Base-by-base conservation (phyloP, 805 yeast genomes). In the Candida silvatica region DNA sequence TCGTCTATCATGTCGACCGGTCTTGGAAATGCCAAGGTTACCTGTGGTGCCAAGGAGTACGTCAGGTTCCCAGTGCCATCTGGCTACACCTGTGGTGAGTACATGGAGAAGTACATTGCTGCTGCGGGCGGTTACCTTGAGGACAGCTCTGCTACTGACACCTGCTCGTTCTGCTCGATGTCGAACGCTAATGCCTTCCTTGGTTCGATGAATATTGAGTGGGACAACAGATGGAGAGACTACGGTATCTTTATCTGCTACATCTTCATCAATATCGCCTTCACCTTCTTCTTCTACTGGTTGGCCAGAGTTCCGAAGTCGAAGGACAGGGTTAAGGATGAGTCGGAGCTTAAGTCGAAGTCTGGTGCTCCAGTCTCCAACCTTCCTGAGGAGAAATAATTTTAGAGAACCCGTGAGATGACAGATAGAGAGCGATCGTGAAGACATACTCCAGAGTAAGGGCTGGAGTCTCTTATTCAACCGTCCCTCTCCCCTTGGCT, bases 271-370 rank as follows among this genome's bases (percentile, higher is more conserved):
- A 69, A 74, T 44, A 40, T 58, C 5, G 12, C 37, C 3, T 39
- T 61, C 32, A 45, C 59, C n/a, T 37, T 54, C 32, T 44, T 45
- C 45, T 36, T 59, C 38, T 70, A 69, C 50, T 70, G 82, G 80
- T 51, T 74, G 19, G 73, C 77, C 9, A 73, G 92, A 67, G 90
- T 81, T 41, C 92, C 92, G 37, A 80, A 80, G 69, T 71, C 68
- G 43, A 37, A 54, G 23, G 52, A 51, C 35, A 55, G 61, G 40
- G 60, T 58, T 28, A 34, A 55, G 31, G 50, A 47, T 34, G 41
- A 47, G 26, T 37, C 50, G 9, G 22, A 45, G 4, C 40, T 47
- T 25, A 44, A 47, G 36, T 44, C 50, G 18, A 32, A 23, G 12
- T 45, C 44, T 32, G 33, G 36, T 11, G 27, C 27, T 4, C 46